Conservation (phyloP, 805 yeast species). For the Komagataella ulmi region DNA sequence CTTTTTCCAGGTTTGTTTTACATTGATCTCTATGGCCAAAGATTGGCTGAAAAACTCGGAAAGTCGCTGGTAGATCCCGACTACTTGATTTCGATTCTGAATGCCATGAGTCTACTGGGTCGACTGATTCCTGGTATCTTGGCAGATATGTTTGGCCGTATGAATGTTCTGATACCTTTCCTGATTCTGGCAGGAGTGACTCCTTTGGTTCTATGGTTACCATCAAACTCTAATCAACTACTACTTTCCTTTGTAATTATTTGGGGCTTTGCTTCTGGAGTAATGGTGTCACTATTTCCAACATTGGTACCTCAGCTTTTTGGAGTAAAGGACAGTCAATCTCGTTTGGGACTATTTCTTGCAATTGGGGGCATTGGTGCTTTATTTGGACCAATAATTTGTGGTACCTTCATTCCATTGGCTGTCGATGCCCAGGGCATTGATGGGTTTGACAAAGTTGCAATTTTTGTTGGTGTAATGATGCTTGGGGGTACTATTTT, state of each 20-base stretch:
- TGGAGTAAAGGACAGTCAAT: conserved; percentile 16
- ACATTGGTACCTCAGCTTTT: conserved; percentile 20
- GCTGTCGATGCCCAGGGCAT: conserved; percentile 3
- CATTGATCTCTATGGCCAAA: conserved; percentile 6
- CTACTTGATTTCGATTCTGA: conserved; percentile 11
- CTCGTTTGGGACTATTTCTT: conserved; percentile 17
- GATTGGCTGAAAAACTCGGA: conserved; percentile 1
- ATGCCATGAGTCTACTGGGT: conserved; percentile 33
- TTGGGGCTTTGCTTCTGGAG: conserved; percentile 22
- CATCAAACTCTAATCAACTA: conserved; percentile 9
- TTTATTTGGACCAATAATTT: conserved; percentile 20
- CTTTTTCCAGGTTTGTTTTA: conserved; percentile 20
- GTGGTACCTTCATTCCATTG: conserved; percentile 20
- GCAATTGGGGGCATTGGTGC: conserved; percentile 16
- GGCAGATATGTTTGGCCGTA: conserved; percentile 34
- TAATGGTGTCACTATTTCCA: conserved; percentile 20
- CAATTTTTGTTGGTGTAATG: conserved; percentile 18
- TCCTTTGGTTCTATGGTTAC: conserved; percentile 20
- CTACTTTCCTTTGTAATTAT: conserved; percentile 14
- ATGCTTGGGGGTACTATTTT: conserved; percentile 7
- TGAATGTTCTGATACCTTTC: conserved; percentile 22
- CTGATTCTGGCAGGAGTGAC: conserved; percentile 14
- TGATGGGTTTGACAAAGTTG: conserved; percentile 15
- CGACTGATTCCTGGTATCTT: conserved; percentile 32
- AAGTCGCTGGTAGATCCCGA: neutral